Conservation (phyloP, 352 stramenopile species). For the Phytopythium litorale region DNA sequence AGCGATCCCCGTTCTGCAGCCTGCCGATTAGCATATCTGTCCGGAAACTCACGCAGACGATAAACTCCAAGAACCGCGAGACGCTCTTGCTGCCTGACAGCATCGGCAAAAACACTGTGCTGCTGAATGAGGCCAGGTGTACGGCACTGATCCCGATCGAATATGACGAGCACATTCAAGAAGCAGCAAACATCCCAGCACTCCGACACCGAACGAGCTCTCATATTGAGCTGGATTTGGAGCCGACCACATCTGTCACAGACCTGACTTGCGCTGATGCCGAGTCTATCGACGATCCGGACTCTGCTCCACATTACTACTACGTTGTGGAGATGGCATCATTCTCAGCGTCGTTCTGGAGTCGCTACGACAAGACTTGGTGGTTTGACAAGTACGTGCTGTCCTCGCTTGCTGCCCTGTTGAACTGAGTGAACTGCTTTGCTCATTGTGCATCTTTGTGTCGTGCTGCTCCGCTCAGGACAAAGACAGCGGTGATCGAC, state of each 20-base stretch:
- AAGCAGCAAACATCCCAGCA: slow-evolving; percentile 7
- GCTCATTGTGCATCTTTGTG: background rate
- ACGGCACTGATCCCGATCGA: slow-evolving; percentile 14
- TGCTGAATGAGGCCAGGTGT: slow-evolving; percentile 12
- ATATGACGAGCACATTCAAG: slow-evolving; percentile 3
- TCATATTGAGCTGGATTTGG: slow-evolving; percentile 15
- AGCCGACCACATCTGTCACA: background rate
- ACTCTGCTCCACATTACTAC: slow-evolving; percentile 32
- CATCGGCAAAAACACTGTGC: background rate
- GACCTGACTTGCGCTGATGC: background rate
- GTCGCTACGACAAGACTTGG: slow-evolving; percentile 71
- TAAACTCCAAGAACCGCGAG: background rate
- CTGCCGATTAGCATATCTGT: background rate
- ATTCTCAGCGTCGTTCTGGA: slow-evolving; percentile 71
- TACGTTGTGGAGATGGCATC: slow-evolving; percentile 60
- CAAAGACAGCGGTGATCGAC: slow-evolving; percentile 50
- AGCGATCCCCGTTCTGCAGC: background rate
- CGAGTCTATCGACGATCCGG: background rate
- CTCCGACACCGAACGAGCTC: slow-evolving; percentile 14
- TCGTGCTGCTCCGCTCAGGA: slow-evolving; percentile 15
- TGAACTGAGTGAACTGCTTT: background rate
- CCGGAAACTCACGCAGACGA: background rate
- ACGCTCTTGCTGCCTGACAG: background rate
- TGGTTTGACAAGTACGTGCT: slow-evolving; percentile 74
- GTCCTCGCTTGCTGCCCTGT: background rate